Conservation (phyloP, 2,329 filamentous ascomycete genomes). For the Ophiosphaerella narmari region DNA sequence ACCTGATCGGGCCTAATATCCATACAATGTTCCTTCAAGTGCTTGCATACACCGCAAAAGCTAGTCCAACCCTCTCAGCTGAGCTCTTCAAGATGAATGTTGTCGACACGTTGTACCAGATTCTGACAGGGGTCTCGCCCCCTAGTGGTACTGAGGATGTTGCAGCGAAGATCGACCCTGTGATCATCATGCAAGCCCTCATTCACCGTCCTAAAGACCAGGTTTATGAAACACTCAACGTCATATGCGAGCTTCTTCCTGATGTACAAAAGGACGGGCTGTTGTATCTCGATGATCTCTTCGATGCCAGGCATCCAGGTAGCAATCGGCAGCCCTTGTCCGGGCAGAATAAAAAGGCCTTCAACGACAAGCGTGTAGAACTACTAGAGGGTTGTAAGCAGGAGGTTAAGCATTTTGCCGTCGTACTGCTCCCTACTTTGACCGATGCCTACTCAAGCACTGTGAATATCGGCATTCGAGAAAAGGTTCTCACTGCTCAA, state of each 20-base stretch:
- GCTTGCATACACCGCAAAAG: constrained; percentile 84
- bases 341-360: constrained; percentile 57
- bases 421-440: constrained; percentile 90
- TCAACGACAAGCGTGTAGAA: constrained; percentile 81
- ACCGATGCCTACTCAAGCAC: constrained; percentile 98
- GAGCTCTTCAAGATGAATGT: constrained; percentile 96
- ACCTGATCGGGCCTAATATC: constrained; percentile 89
- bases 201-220: constrained; percentile 96
- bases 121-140: constrained; percentile 92
- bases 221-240: constrained; percentile 94
- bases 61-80: constrained; percentile 83
- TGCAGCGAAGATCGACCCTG: constrained; percentile 87
- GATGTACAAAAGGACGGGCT: constrained; percentile 65
- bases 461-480: constrained; percentile 89
- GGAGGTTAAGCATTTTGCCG: constrained; percentile 87
- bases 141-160: constrained; percentile 78
- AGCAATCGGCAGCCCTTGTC: constrained; percentile 52
- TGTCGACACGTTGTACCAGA: constrained; percentile 96
- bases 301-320: constrained; percentile 55
- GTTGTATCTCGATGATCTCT: constrained; percentile 56
- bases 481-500: constrained; percentile 94
- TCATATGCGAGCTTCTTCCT: constrained; percentile 92
- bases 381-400: constrained; percentile 80
- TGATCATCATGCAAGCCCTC: constrained; percentile 97
- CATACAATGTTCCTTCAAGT: constrained; percentile 96